These are phyloP conservation scores for Parastagonospora avenae DNA, from an alignment of 2,329 filamentous ascomycete genomes.

Conservation along the genomic window DNA sequence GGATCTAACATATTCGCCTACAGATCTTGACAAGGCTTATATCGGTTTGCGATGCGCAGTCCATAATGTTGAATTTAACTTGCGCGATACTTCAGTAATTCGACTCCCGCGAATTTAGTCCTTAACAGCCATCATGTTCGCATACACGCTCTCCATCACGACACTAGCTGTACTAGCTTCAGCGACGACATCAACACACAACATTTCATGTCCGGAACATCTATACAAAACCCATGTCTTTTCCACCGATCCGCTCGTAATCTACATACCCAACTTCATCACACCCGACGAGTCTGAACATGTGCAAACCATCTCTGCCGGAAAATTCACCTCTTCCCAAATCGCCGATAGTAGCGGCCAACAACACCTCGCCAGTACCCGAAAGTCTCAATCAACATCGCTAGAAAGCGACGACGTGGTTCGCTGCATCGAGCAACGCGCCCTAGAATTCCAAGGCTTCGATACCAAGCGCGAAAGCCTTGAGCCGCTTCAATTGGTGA, in stretches of 20 bases:
- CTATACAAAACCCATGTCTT: constrained; percentile 54
- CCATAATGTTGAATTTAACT: too few species aligned
- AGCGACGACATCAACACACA: constrained; percentile 7
- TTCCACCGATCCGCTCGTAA: constrained; percentile 58
- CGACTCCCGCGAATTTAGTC: neutral
- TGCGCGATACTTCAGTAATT: too few species aligned
- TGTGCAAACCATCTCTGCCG: constrained; percentile 57
- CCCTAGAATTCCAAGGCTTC: constrained; percentile 62
- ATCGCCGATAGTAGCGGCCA: constrained; percentile 28
- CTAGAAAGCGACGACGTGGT: constrained; percentile 50
- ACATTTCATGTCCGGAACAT: constrained; percentile 42
- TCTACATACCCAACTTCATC: constrained; percentile 63
- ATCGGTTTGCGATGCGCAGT: too few species aligned
- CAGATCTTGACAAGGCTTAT: constrained; percentile 1
- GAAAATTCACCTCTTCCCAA: constrained; percentile 19
- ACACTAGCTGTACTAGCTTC: constrained; percentile 6
- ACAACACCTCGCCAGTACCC: constrained; percentile 24
- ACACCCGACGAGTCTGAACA: constrained; percentile 54
- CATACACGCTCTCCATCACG: neutral
- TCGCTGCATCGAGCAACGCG: constrained; percentile 62
- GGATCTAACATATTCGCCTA: constrained; percentile 7
- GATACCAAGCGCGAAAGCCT: constrained; percentile 50
- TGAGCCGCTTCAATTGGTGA: constrained; percentile 53
- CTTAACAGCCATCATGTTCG: neutral
- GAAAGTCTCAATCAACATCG: constrained; percentile 26